phyloP scores from a whole-genome alignment of 208 protist genomes.

The Zelonia costaricensis region DNA sequence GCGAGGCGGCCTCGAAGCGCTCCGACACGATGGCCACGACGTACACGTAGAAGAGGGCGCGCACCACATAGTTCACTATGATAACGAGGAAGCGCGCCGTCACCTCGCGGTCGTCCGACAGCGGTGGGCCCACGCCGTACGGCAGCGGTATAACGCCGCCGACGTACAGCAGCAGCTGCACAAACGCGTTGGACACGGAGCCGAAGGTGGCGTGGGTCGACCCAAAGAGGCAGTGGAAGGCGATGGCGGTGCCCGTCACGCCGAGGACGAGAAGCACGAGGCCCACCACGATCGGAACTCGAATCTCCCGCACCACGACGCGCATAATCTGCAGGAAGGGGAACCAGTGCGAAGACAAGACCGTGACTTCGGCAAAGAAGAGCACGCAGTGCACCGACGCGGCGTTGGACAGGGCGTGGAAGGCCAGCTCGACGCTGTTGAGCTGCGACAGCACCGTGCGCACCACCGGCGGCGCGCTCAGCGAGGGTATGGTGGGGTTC shows the following conservation, averaged over 20 bases:
- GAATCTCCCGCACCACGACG: slow-evolving; percentile 10
- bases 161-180: slow-evolving; percentile 12
- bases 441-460: neutral
- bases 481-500: neutral
- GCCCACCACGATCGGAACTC: neutral
- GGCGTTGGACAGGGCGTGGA: neutral
- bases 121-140: neutral
- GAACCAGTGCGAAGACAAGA: neutral
- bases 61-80: slow-evolving; percentile 6
- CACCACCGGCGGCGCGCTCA: neutral
- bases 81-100: slow-evolving; percentile 1
- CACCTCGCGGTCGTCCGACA: neutral
- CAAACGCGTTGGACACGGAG: neutral
- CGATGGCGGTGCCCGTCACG: slow-evolving; percentile 12
- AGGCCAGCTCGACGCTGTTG: neutral
- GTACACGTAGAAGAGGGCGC: slow-evolving; percentile 2
- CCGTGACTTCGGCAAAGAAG: neutral
- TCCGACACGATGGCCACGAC: slow-evolving; percentile 5
- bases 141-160: neutral
- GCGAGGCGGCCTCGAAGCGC: slow-evolving; percentile 7
- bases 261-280: slow-evolving; percentile 9
- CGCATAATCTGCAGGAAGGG: slow-evolving; percentile 9
- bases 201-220: slow-evolving; percentile 12
- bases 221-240: slow-evolving; percentile 23
- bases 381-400: slow-evolving; percentile 5